phyloP scores from a whole-genome alignment of 2,329 filamentous ascomycete genomes.

The Cordyceps fumosorosea region DNA sequence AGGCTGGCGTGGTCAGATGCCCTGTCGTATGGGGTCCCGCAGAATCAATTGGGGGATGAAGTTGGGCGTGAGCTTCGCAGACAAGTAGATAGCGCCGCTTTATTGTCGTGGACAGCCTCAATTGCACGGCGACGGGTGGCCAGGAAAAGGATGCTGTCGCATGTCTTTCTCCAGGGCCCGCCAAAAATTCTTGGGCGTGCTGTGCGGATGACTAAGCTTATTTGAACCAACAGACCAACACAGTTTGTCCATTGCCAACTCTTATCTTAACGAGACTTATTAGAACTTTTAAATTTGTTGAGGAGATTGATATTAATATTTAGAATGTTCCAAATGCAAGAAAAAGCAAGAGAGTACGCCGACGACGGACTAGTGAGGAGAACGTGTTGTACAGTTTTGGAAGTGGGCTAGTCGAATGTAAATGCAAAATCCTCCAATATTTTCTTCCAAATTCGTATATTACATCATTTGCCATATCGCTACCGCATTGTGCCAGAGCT shows the following conservation, averaged over 20 bases:
- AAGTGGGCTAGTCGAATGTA: background rate
- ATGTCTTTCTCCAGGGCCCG: background rate
- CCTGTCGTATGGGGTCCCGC: background rate
- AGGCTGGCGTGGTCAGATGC: background rate
- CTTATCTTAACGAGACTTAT: background rate
- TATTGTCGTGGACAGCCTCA: background rate
- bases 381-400: background rate
- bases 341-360: background rate
- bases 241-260: background rate
- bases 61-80: background rate
- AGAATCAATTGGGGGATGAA: background rate
- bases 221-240: background rate
- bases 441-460: background rate
- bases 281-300: background rate
- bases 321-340: too few relatives aligned
- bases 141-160: slow-evolving; percentile 1
- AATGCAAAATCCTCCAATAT: background rate
- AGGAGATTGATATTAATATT: too few relatives aligned
- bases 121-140: background rate
- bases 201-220: slow-evolving; percentile 2
- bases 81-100: background rate
- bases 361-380: too few relatives aligned
- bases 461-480: slow-evolving; percentile 12
- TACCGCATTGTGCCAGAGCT: slow-evolving; percentile 3
- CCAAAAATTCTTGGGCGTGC: slow-evolving; percentile 6